A percentile compares a stretch with the other conserved stretches of the same genome.
phyloP scores from a whole-genome alignment of 2,329 filamentous ascomycete genomes.

The Ophiosphaerella herpotricha region DNA sequence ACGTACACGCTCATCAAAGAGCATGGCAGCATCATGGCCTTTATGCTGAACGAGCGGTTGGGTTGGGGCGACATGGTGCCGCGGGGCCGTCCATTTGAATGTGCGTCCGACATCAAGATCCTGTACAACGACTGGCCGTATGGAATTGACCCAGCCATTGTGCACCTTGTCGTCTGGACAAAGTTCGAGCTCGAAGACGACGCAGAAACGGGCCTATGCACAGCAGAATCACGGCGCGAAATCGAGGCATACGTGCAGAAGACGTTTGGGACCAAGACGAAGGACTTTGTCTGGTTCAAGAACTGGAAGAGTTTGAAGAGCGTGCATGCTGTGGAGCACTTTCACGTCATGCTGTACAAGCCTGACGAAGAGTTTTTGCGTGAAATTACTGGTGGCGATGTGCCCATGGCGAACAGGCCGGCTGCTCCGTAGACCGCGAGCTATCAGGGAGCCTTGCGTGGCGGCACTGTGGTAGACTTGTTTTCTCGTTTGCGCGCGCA shows the following conservation, averaged over 20 bases:
- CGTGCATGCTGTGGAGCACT: slow-evolving; percentile 85
- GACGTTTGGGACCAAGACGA: slow-evolving; percentile 65
- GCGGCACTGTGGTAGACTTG: background rate
- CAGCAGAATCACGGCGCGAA: slow-evolving; percentile 62
- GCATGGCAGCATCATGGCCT: slow-evolving; percentile 78
- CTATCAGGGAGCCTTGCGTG: background rate
- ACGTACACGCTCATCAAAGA: slow-evolving; percentile 65
- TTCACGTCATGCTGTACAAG: slow-evolving; percentile 88
- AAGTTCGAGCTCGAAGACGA: slow-evolving; percentile 82
- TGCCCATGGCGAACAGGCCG: slow-evolving; percentile 58
- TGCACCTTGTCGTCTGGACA: slow-evolving; percentile 90
- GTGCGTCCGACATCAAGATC: slow-evolving; percentile 69
- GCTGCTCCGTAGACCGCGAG: background rate
- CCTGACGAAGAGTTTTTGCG: slow-evolving; percentile 72
- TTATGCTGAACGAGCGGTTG: slow-evolving; percentile 72
- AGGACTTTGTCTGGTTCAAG: slow-evolving; percentile 76
- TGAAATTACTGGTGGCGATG: slow-evolving; percentile 74
- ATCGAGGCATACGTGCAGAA: slow-evolving; percentile 73
- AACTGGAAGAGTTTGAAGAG: slow-evolving; percentile 89
- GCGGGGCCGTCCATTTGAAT: slow-evolving; percentile 50
- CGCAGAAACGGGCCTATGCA: slow-evolving; percentile 67
- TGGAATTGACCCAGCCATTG: slow-evolving; percentile 75
- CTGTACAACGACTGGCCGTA: slow-evolving; percentile 95
- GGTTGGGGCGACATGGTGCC: slow-evolving; percentile 63
- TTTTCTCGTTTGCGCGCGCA: background rate